A percentile compares a stretch with the other conserved stretches of the same genome.
Evolutionary conservation across 23 red algal species (phyloP).

Genomic region (Gracilaria domingensis): DNA sequence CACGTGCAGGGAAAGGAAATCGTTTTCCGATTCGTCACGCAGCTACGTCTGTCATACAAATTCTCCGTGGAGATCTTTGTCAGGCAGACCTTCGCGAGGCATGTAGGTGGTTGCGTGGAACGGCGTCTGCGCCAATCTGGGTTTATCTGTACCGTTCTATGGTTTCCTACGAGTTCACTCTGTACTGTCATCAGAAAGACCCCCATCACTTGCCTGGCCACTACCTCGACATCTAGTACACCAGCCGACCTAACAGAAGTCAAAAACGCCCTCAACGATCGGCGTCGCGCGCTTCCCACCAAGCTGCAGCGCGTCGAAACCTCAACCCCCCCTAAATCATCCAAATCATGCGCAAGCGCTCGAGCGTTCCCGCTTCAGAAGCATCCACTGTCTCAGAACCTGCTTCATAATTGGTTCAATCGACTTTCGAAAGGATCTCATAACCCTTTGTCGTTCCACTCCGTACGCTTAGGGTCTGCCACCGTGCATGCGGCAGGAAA

Average conservation of each 20-base stretch:
- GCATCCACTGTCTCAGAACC: conserved; percentile 22
- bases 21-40: too few species aligned
- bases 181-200: conserved; percentile 9
- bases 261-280: conserved; percentile 26
- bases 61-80: too few species aligned
- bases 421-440: too few species aligned
- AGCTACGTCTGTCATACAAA: too few species aligned
- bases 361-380: conserved; percentile 67
- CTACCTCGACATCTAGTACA: not conserved
- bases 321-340: not conserved
- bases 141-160: conserved; percentile 19
- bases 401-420: conserved; percentile 72
- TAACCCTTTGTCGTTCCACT: conserved; percentile 3
- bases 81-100: conserved; percentile 17
- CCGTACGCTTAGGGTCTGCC: conserved; percentile 75
- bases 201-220: conserved; percentile 28
- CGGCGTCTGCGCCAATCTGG: conserved; percentile 6
- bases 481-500: conserved; percentile 61
- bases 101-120: not conserved
- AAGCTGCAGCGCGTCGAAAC: conserved; percentile 65
- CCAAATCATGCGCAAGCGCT: too few species aligned
- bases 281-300: conserved; percentile 53
- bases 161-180: conserved; percentile 63
- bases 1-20: too few species aligned
- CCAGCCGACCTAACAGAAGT: conserved; percentile 37